Evolutionary conservation across 257 asterid genomes (phyloP).

Genomic region (Salvia miltiorrhiza): DNA sequence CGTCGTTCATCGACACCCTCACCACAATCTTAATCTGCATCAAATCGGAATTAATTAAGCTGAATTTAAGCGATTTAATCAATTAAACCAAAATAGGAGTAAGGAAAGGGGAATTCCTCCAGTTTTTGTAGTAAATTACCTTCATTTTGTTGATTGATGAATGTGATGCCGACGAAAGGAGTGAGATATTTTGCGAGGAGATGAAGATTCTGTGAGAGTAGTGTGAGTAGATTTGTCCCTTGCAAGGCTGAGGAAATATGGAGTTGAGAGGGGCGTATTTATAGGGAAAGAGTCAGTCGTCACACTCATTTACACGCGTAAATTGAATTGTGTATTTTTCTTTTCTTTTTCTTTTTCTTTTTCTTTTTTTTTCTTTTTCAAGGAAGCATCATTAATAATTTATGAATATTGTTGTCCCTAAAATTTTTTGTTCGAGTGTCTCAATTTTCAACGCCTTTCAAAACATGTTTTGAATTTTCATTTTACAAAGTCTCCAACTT

Average conservation of each 20-base stretch:
- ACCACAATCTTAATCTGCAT: conserved; percentile 60
- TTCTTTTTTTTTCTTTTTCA: too few relatives aligned
- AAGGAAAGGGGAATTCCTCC: neutral
- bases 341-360: too few relatives aligned
- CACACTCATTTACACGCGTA: neutral
- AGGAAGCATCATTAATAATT: too few relatives aligned
- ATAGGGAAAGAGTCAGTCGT: neutral
- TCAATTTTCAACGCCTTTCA: too few relatives aligned
- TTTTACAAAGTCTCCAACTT: too few relatives aligned
- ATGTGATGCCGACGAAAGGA: neutral
- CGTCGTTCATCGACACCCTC: conserved; percentile 33
- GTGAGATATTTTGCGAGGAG: neutral
- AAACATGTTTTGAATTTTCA: too few relatives aligned
- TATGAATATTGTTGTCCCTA: too few relatives aligned
- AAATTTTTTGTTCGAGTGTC: too few relatives aligned
- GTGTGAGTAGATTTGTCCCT: neutral
- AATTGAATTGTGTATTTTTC: neutral
- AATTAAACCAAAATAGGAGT: too few relatives aligned
- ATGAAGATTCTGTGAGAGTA: neutral
- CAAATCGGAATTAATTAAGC: neutral
- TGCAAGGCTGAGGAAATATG: neutral
- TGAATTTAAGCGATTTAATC: neutral
- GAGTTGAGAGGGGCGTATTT: neutral
- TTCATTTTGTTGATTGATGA: conserved; percentile 14
- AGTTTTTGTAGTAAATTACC: neutral